These are phyloP conservation scores for Bassia scoparia DNA, from an alignment of 148 eudicot genomes.

Conservation along the genomic window DNA sequence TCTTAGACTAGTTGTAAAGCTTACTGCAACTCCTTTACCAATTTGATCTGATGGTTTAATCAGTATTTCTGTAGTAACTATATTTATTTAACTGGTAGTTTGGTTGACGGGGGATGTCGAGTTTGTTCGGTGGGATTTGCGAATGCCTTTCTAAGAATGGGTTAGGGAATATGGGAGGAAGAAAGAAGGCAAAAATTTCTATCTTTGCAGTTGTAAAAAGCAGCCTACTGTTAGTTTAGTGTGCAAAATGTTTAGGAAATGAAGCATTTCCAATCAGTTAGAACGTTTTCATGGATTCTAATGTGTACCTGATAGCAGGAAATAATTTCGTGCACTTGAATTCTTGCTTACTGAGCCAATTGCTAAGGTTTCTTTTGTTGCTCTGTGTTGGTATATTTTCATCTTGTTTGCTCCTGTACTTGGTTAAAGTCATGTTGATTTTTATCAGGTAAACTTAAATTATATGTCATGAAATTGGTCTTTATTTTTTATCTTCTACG, in stretches of 20 bases:
- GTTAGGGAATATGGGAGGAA: neutral
- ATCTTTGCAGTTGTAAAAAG: neutral
- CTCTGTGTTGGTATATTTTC: neutral
- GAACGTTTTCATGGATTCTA: too few relatives aligned
- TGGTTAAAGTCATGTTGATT: neutral
- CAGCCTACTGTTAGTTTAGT: neutral
- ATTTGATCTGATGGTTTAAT: neutral
- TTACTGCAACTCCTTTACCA: neutral
- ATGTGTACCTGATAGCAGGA: neutral
- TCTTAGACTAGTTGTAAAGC: neutral
- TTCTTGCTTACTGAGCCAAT: neutral
- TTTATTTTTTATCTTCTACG: neutral
- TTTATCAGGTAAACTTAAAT: neutral
- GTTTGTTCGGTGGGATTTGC: constrained; percentile 4
- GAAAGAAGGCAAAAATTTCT: neutral
- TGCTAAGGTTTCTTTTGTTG: neutral
- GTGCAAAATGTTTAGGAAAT: neutral
- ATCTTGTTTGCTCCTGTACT: neutral
- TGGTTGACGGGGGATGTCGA: neutral
- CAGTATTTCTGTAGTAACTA: neutral
- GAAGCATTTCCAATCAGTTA: neutral
- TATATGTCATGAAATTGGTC: neutral
- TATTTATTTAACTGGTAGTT: neutral
- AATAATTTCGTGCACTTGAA: neutral
- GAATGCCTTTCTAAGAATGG: neutral